A percentile compares a stretch with the other conserved stretches of the same genome.
phyloP scores from a whole-genome alignment of 331 rosid species.

The Rhamnella rubrinervis region DNA sequence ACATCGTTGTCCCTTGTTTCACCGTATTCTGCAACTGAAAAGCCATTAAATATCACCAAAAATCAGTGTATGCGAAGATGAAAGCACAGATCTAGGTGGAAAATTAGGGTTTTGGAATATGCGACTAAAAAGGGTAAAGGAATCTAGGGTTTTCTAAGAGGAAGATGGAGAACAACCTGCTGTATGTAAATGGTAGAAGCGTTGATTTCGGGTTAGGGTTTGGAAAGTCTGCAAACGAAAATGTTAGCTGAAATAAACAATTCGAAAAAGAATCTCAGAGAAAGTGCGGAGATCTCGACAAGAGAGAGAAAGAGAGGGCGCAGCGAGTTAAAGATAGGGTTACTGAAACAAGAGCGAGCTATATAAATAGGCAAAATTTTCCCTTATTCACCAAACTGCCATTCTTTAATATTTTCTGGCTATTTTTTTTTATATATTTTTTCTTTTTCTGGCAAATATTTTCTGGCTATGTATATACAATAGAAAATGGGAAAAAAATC shows the following conservation, averaged over 20 bases:
- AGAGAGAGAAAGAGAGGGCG: neutral
- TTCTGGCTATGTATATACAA: too few relatives aligned
- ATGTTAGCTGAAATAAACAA: slow-evolving; percentile 58
- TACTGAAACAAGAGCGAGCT: neutral
- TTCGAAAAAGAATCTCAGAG: slow-evolving; percentile 21
- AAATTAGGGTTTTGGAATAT: slow-evolving; percentile 24
- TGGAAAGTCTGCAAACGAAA: slow-evolving; percentile 78
- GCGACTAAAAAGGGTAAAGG: neutral
- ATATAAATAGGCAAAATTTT: slow-evolving; percentile 1
- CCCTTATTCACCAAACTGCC: slow-evolving; percentile 1
- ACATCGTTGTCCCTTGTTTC: slow-evolving; percentile 83
- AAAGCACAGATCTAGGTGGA: neutral
- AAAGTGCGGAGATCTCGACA: slow-evolving; percentile 35
- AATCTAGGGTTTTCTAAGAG: slow-evolving; percentile 41
- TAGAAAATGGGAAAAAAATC: too few relatives aligned
- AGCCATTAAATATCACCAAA: neutral
- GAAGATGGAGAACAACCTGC: slow-evolving; percentile 40
- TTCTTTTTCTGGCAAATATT: too few relatives aligned
- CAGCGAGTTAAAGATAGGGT: slow-evolving; percentile 25
- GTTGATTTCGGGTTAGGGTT: slow-evolving; percentile 27
- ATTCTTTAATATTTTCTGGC: neutral
- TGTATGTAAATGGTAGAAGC: slow-evolving; percentile 11
- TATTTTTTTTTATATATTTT: too few relatives aligned
- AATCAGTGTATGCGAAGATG: neutral
- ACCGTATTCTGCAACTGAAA: slow-evolving; percentile 54